Percentiles rank a stretch among this genome's conserved stretches.
phyloP scores from a whole-genome alignment of 148 eudicot species.

The Heliamphora exappendiculata region DNA sequence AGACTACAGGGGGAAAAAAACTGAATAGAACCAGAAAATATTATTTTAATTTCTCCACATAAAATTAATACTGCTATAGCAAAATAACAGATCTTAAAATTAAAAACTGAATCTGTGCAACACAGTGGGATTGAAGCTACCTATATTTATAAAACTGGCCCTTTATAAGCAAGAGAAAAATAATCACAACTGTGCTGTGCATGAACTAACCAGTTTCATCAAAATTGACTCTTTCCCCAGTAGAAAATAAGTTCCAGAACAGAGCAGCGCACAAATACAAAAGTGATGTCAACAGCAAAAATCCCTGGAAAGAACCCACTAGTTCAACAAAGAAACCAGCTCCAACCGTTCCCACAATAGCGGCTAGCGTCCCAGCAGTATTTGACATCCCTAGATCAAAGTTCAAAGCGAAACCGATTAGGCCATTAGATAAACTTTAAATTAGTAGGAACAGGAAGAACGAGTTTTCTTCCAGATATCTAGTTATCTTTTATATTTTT shows the following conservation, averaged over 20 bases:
- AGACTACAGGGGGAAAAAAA: too few species aligned
- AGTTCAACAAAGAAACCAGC: constrained; percentile 79
- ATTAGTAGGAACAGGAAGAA: background rate
- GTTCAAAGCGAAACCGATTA: constrained; percentile 1
- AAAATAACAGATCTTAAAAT: too few species aligned
- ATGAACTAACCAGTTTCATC: constrained; percentile 36
- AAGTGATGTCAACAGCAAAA: constrained; percentile 66
- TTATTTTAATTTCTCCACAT: too few species aligned
- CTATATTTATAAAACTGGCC: background rate
- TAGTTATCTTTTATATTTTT: background rate
- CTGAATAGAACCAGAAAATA: too few species aligned
- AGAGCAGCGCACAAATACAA: constrained; percentile 64
- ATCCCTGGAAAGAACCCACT: constrained; percentile 75
- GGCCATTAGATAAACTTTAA: background rate
- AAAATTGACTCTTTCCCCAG: constrained; percentile 74
- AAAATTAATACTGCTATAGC: too few species aligned
- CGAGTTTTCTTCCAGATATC: background rate
- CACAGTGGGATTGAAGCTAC: too few species aligned
- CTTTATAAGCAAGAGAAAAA: background rate
- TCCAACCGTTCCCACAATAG: constrained; percentile 82
- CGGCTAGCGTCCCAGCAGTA: constrained; percentile 81
- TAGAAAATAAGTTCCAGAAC: constrained; percentile 60
- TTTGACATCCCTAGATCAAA: constrained; percentile 62
- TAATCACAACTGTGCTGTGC: background rate
- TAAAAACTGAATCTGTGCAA: too few species aligned